These are phyloP conservation scores for Colletotrichum noveboracense DNA, from an alignment of 2,329 filamentous ascomycete genomes.

Conservation along the genomic window DNA sequence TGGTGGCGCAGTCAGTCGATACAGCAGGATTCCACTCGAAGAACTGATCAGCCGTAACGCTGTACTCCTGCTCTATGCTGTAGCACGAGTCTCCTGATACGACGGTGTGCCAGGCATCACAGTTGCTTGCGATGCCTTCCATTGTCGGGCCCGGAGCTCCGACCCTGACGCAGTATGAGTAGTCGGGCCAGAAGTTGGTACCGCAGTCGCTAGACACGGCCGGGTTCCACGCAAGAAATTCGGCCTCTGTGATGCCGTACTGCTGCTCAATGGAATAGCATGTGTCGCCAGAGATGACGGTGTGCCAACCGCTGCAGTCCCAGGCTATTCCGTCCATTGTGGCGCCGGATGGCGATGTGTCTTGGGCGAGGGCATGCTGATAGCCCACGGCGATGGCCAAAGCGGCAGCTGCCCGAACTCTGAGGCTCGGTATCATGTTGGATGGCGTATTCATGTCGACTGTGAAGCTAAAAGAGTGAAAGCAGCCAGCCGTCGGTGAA, in stretches of 20 bases:
- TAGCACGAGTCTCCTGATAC: not conserved
- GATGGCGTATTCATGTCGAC: not conserved
- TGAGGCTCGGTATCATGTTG: not conserved
- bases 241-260: slow-evolving; percentile 25
- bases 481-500: not conserved
- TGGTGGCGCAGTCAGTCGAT: slow-evolving; percentile 22
- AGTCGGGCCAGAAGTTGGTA: not conserved
- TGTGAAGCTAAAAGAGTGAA: not conserved
- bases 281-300: slow-evolving; percentile 21
- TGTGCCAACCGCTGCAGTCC: slow-evolving; percentile 10
- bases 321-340: not conserved
- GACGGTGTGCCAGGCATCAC: not conserved
- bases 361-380: not conserved
- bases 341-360: not conserved
- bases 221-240: slow-evolving; percentile 23
- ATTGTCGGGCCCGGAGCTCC: not conserved
- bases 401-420: not conserved
- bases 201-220: not conserved
- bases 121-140: not conserved
- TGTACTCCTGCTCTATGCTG: not conserved
- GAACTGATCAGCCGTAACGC: not conserved
- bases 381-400: not conserved
- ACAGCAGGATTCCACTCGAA: not conserved
- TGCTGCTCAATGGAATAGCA: slow-evolving; percentile 21
- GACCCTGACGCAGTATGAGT: not conserved